Percentiles rank a stretch among this genome's conserved stretches.
These are phyloP conservation scores for Colletotrichum acutatum DNA, from an alignment of 2,329 filamentous ascomycete species.

Conservation along the genomic window DNA sequence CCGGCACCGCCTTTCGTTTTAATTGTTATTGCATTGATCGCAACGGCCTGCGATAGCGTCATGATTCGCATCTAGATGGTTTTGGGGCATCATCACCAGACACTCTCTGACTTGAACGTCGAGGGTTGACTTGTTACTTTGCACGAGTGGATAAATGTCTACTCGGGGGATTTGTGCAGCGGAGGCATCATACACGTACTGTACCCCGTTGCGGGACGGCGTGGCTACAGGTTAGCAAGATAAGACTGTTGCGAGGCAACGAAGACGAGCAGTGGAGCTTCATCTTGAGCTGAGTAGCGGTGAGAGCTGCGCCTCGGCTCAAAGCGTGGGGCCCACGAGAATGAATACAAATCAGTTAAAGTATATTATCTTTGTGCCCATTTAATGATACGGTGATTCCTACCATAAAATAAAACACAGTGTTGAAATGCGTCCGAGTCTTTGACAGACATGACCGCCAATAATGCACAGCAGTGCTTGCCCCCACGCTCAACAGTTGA, in stretches of 20 bases:
- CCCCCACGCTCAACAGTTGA: neutral
- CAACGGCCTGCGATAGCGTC: slow-evolving; percentile 28
- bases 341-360: slow-evolving; percentile 34
- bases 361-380: neutral
- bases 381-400: neutral
- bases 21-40: slow-evolving; percentile 33
- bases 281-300: slow-evolving; percentile 26
- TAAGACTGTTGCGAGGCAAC: slow-evolving; percentile 34
- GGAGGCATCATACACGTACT: slow-evolving; percentile 29
- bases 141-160: slow-evolving; percentile 1
- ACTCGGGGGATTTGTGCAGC: slow-evolving; percentile 22
- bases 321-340: slow-evolving; percentile 18
- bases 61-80: slow-evolving; percentile 32
- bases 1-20: slow-evolving; percentile 29
- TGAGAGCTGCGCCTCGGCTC: slow-evolving; percentile 27
- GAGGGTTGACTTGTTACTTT: slow-evolving; percentile 21
- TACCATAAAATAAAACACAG: too few relatives aligned
- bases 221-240: slow-evolving; percentile 35
- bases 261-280: slow-evolving; percentile 22
- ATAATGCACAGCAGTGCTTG: neutral
- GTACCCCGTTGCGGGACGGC: slow-evolving; percentile 23
- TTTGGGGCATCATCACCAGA: slow-evolving; percentile 23
- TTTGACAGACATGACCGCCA: neutral
- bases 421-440: neutral
- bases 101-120: neutral